A percentile compares a stretch with the other conserved stretches of the same genome.
These are phyloP conservation scores for Linum tenue DNA, from an alignment of 345 rosid genomes.

Conservation along the genomic window DNA sequence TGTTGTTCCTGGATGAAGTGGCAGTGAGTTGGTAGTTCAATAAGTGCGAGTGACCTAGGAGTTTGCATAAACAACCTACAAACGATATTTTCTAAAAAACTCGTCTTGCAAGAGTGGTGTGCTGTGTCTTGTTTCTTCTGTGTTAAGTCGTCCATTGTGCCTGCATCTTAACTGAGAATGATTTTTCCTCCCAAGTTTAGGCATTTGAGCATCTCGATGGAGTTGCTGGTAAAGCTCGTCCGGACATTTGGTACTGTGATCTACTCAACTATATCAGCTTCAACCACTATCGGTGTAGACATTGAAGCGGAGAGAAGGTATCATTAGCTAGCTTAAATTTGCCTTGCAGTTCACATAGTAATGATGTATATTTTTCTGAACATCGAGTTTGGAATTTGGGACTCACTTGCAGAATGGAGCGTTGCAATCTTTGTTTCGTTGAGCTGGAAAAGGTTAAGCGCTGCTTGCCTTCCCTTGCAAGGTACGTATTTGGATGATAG, in stretches of 20 bases:
- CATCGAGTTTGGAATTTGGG: background rate
- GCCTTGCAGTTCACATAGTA: background rate
- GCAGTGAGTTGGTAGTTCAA: no score
- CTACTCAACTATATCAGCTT: conserved; percentile 69
- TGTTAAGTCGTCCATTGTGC: background rate
- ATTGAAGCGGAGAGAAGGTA: conserved; percentile 98
- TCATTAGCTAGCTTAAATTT: conserved; percentile 3
- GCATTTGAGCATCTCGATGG: conserved; percentile 75
- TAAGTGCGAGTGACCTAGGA: no score
- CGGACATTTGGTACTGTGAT: conserved; percentile 71
- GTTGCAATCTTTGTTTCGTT: conserved; percentile 69
- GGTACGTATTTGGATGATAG: conserved; percentile 7
- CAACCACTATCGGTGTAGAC: conserved; percentile 84
- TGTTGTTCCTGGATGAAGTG: no score
- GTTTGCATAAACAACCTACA: no score
- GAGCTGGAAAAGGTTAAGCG: conserved; percentile 84
- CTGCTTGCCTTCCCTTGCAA: conserved; percentile 44
- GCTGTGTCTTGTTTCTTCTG: background rate
- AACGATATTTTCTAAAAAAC: background rate
- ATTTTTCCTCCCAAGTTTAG: conserved; percentile 28
- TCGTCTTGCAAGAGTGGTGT: background rate
- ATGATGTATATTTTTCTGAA: background rate
- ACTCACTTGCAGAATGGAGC: conserved; percentile 49
- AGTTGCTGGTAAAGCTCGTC: conserved; percentile 80
- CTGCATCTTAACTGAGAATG: background rate